phyloP scores from a whole-genome alignment of 2,329 filamentous ascomycete species.

The Arachnomyces sp. region DNA sequence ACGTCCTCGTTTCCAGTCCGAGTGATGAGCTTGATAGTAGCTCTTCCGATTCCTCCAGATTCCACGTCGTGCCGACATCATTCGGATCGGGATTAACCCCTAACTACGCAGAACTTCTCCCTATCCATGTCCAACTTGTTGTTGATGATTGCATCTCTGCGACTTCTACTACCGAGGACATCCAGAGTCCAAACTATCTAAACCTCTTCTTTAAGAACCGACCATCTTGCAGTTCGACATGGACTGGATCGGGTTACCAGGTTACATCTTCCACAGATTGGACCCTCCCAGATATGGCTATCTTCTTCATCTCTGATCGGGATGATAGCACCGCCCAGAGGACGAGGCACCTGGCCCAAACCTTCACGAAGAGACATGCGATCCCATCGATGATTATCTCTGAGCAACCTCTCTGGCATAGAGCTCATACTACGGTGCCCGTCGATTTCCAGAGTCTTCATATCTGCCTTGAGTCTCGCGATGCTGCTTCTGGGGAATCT shows the following conservation, averaged over 20 bases:
- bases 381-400: constrained; percentile 39
- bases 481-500: constrained; percentile 25
- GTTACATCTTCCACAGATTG: constrained; percentile 33
- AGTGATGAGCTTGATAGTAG: constrained; percentile 24
- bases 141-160: constrained; percentile 39
- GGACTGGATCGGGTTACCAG: constrained; percentile 29
- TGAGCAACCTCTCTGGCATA: constrained; percentile 32
- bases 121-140: constrained; percentile 39
- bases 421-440: constrained; percentile 19
- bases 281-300: constrained; percentile 38
- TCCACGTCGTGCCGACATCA: constrained; percentile 41
- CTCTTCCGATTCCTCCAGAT: constrained; percentile 35
- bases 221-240: constrained; percentile 28
- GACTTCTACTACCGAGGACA: constrained; percentile 16
- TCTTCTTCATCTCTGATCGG: constrained; percentile 34
- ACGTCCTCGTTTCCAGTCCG: constrained; percentile 37
- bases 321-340: constrained; percentile 23
- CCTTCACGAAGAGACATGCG: constrained; percentile 35
- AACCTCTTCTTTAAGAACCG: constrained; percentile 32
- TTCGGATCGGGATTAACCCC: constrained; percentile 37
- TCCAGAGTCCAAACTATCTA: constrained; percentile 24
- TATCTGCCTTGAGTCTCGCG: constrained; percentile 34
- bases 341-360: constrained; percentile 27
- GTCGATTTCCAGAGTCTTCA: constrained; percentile 35
- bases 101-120: constrained; percentile 41